phyloP scores from a whole-genome alignment of 768 basidiomycete genomes.

The Boletus rubescentipes region DNA sequence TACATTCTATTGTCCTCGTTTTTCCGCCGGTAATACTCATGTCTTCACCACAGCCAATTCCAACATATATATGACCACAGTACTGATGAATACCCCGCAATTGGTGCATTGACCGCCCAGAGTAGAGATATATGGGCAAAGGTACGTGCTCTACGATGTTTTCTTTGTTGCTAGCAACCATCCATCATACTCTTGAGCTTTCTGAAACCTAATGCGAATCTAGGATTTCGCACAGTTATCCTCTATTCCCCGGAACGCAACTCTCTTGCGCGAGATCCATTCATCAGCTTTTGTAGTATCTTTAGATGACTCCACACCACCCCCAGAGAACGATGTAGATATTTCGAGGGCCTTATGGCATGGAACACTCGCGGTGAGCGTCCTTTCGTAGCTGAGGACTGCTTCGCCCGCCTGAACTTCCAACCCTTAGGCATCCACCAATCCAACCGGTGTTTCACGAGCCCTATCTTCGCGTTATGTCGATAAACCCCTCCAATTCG shows the following conservation, averaged over 20 bases:
- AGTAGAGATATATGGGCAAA: constrained; percentile 90
- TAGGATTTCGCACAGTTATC: constrained; percentile 67
- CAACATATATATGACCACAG: constrained; percentile 70
- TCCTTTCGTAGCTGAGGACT: constrained; percentile 28
- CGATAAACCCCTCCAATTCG: constrained; percentile 87
- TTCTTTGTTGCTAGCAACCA: not conserved
- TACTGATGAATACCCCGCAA: constrained; percentile 59
- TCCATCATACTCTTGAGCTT: not conserved
- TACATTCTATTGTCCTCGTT: not conserved
- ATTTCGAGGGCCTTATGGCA: constrained; percentile 81
- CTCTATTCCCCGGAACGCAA: constrained; percentile 57
- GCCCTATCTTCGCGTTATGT: constrained; percentile 81
- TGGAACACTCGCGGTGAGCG: constrained; percentile 54
- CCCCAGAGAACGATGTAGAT: constrained; percentile 50
- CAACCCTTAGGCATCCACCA: constrained; percentile 19
- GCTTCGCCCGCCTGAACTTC: not conserved
- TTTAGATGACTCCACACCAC: constrained; percentile 58
- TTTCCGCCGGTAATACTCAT: not conserved
- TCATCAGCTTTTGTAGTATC: constrained; percentile 84
- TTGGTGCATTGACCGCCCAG: constrained; percentile 76
- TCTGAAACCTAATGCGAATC: not conserved
- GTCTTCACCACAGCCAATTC: constrained; percentile 54
- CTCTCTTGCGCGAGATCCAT: constrained; percentile 71
- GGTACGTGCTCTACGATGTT: constrained; percentile 37
- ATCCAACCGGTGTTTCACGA: constrained; percentile 23